Evolutionary conservation across 257 asterid species (phyloP), one percentile per base, ranked within the genome.

Genomic region (Lantana camara): DNA sequence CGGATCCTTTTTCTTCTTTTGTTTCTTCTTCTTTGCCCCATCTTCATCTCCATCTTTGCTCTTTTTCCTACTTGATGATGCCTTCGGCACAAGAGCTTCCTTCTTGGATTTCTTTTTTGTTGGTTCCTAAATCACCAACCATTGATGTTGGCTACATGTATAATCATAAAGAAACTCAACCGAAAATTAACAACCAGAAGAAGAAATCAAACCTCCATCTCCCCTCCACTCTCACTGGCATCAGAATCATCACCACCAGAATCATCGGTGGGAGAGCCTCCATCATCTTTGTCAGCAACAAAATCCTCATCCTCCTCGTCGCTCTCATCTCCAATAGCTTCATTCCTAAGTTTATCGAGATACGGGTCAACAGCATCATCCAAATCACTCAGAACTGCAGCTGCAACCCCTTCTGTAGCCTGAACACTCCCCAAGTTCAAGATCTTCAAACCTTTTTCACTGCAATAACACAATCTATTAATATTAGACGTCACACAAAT

Each of bases 221-320:
- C 93, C 58, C 60, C 83, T 60, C 88, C 96, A 49, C 79, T 80
- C 35, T 54, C 85, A 72, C 88, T 83, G 63, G 66, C 97, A 79
- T 91, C 96, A 71, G 96, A 85, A 38, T 56, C 95, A 32, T 74
- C 95, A 71, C 60, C 95, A 54, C 97, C 97, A 23, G 97, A 92
- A 79, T 87, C 96, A 82, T 92, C 98, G 46, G 97, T 90, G 0
- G 98, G 95, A 63, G 99, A 93, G 60, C 97, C 99, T 57, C 75
- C 91, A 57, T 93, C 98, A 58, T 89, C 97, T 68, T 76, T 78
- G 14, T 83, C 95, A 12, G 20, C 60, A 66, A 89, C 91, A 77
- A 90, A 93, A 77, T 93, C 97, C 66, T 82, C 91, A 40, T 93
- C 99, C 88, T 88, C 96, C 62, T 88, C 96, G 58, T 83, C 91